A percentile compares a stretch with the other conserved stretches of the same genome.
Conservation (phyloP, 208 protist genomes). For the Trichomonas gallinae region DNA sequence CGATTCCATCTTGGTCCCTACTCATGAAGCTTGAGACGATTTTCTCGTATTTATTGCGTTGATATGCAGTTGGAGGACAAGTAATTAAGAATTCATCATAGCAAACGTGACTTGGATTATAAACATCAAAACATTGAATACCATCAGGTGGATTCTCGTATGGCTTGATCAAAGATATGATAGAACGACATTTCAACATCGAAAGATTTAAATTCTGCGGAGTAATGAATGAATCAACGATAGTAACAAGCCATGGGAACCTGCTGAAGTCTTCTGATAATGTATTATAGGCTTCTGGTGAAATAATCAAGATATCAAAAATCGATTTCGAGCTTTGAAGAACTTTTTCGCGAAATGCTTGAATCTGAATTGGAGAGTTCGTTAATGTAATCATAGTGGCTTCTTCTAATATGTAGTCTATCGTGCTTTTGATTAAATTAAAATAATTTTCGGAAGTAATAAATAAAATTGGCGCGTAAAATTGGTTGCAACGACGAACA, state of each 20-base stretch:
- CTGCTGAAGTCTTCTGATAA: background rate
- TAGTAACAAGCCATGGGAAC: background rate
- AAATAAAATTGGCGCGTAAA: background rate
- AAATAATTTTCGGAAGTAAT: background rate
- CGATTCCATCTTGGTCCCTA: background rate
- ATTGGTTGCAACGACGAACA: background rate
- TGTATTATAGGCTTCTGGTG: background rate
- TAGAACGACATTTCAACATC: background rate
- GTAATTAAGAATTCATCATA: background rate
- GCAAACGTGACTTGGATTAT: too few relatives aligned
- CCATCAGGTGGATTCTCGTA: background rate
- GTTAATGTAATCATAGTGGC: background rate
- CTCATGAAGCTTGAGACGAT: too few relatives aligned
- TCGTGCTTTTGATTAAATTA: background rate
- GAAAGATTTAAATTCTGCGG: background rate
- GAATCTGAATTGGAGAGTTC: background rate
- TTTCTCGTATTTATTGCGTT: background rate
- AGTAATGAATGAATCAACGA: background rate
- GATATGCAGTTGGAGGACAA: background rate
- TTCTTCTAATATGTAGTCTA: background rate
- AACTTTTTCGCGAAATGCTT: background rate
- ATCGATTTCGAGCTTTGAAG: background rate
- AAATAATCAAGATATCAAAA: background rate
- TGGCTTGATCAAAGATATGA: background rate
- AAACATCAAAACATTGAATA: background rate